Evolutionary conservation across 352 stramenopile genomes (phyloP).

Genomic region (Globisporangium polare): DNA sequence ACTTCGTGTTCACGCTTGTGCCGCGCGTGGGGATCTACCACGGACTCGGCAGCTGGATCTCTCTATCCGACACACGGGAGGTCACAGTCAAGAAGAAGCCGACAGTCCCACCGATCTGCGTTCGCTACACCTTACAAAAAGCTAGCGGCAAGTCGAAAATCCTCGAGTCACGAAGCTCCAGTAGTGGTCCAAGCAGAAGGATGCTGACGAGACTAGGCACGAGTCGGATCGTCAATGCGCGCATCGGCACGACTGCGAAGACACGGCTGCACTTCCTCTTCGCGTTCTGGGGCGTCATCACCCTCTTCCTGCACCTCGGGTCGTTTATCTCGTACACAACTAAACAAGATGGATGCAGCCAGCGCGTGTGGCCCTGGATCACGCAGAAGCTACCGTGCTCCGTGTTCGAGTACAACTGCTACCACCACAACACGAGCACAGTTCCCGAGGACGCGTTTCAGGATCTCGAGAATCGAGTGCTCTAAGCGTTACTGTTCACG

Average conservation of each 20-base stretch:
- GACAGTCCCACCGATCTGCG: background rate
- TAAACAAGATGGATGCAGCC: slow-evolving; percentile 8
- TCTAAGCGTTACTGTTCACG: slow-evolving; percentile 20
- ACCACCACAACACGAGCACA: background rate
- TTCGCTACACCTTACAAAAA: background rate
- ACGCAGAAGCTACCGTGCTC: slow-evolving; percentile 17
- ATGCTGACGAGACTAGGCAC: background rate
- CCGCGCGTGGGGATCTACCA: slow-evolving; percentile 5
- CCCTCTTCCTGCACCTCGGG: slow-evolving; percentile 4
- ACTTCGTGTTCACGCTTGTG: slow-evolving; percentile 20
- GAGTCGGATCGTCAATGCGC: background rate
- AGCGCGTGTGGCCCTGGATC: slow-evolving; percentile 16
- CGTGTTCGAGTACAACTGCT: slow-evolving; percentile 24
- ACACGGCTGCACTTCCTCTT: slow-evolving; percentile 7
- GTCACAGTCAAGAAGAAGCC: background rate
- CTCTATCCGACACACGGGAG: background rate
- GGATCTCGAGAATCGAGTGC: slow-evolving; percentile 1
- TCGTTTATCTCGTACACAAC: background rate
- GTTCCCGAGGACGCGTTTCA: background rate
- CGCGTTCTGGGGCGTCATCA: background rate
- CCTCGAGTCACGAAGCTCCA: background rate
- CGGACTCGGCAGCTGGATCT: slow-evolving; percentile 6
- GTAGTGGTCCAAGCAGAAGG: background rate
- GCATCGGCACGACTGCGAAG: slow-evolving; percentile 2
- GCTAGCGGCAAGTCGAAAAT: background rate